Base-by-base conservation (phyloP, 345 rosid species). In the Citrus trifoliata region DNA sequence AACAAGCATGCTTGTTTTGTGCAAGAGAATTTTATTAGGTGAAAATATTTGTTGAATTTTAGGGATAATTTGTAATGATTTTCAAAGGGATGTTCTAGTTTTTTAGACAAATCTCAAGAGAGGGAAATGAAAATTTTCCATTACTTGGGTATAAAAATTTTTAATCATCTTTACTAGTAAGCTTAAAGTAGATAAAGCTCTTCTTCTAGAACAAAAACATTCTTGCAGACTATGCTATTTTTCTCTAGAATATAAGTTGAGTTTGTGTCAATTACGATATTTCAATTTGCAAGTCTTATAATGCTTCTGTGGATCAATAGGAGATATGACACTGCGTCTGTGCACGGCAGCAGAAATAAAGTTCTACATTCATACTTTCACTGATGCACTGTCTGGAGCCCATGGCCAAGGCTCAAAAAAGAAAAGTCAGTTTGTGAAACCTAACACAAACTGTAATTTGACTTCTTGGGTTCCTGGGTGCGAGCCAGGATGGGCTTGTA, bases 401-500 rank as follows among this genome's bases (percentile, higher is more conserved):
- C 83, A 61, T 21, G 88, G 60, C n/a, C 14, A 56, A 61, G n/a
- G 21, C 56, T 6, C 70, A 42, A 27, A 38, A 73, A 89, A 79
- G 87, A 86, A 81, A 73, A 60, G 90, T 63, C 80, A 84, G 76
- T 89, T 89, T 82, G 77, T 92, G 84, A 79, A 84, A 71, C 99
- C 99, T 1, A 96, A 96, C 88, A 90, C 86, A 80, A 96, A 96
- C 86, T 96, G 98, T 72, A 96, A 96, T 81, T 76, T 96, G 82
- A 82, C 92, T 14, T 86, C 97, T 9, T 94, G 99, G 99, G 86
- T 90, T 77, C 72, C 90, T 64, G 99, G 99, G n/a, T 94, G 99
- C 72, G 99, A 96, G 82, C 95, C 99, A 64, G 99, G 98, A 72
- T 96, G 99, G 99, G 94, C 93, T 81, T 96, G 99, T 80, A 85